Evolutionary conservation across 1,139 yeast species (phyloP).

Genomic region (Suhomyces bribrorum): DNA sequence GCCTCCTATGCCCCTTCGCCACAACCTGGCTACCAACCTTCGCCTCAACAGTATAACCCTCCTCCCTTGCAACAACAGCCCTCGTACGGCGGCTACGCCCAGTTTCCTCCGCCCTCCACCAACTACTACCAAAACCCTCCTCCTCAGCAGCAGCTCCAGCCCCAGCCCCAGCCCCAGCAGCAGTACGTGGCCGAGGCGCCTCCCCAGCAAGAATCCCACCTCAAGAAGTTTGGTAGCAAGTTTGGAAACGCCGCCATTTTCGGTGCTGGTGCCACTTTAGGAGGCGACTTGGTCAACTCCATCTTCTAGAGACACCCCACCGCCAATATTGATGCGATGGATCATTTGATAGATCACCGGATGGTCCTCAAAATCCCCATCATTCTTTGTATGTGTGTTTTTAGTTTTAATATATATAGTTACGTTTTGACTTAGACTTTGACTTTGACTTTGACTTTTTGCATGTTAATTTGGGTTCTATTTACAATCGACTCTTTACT

Average conservation of each 20-base stretch:
- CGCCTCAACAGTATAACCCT: constrained; percentile 18
- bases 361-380: background rate
- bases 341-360: constrained; percentile 1
- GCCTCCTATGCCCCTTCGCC: constrained; percentile 19
- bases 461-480: constrained; percentile 1
- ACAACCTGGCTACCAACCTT: constrained; percentile 17
- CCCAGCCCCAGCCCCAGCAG: constrained; percentile 7
- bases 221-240: constrained; percentile 76
- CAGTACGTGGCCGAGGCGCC: constrained; percentile 9
- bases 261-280: constrained; percentile 97
- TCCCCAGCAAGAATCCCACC: constrained; percentile 27
- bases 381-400: background rate
- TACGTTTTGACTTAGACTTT: no score
- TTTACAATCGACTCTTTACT: constrained; percentile 21
- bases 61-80: constrained; percentile 28
- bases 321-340: background rate
- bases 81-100: constrained; percentile 48
- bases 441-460: background rate
- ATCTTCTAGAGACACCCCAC: constrained; percentile 53
- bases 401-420: no score
- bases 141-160: constrained; percentile 27
- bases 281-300: constrained; percentile 82
- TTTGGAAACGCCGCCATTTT: constrained; percentile 91
- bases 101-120: constrained; percentile 50
- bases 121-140: constrained; percentile 42